phyloP scores from a whole-genome alignment of 1,284 basidiomycete genomes.

The Sanguinoderma infundibulare region DNA sequence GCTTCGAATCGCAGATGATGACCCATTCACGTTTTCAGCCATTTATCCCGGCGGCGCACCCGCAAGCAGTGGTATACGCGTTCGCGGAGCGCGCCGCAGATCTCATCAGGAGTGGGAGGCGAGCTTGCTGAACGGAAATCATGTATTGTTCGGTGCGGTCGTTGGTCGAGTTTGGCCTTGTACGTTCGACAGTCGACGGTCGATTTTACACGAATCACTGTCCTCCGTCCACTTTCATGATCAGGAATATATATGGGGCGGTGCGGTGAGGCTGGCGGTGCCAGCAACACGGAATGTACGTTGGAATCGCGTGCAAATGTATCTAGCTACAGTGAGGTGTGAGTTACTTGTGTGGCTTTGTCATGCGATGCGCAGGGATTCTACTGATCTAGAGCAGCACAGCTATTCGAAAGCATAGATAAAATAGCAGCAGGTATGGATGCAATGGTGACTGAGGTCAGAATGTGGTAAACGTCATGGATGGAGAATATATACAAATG shows the following conservation, averaged over 20 bases:
- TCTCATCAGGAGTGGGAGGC: constrained; percentile 17
- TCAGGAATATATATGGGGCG: too few relatives aligned
- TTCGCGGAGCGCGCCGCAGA: constrained; percentile 26
- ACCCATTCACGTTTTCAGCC: constrained; percentile 8
- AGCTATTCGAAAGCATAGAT: neutral
- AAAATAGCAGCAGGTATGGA: neutral
- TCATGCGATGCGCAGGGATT: neutral
- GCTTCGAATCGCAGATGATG: constrained; percentile 2
- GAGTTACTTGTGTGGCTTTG: neutral
- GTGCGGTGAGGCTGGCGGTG: too few relatives aligned
- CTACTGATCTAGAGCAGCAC: neutral
- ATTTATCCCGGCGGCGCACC: constrained; percentile 22
- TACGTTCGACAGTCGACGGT: too few relatives aligned
- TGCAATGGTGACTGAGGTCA: neutral
- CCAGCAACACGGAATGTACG: neutral
- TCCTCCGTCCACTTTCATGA: too few relatives aligned
- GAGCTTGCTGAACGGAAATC: neutral
- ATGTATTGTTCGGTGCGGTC: neutral
- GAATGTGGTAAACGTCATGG: neutral
- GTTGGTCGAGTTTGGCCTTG: neutral
- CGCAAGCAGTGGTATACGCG: constrained; percentile 21
- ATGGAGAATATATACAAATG: neutral
- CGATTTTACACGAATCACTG: neutral
- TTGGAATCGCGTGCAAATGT: neutral
- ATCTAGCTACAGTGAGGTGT: neutral